A percentile compares a stretch with the other conserved stretches of the same genome.
Conservation (phyloP, 2,329 filamentous ascomycete genomes). For the Fusarium kyushuense region DNA sequence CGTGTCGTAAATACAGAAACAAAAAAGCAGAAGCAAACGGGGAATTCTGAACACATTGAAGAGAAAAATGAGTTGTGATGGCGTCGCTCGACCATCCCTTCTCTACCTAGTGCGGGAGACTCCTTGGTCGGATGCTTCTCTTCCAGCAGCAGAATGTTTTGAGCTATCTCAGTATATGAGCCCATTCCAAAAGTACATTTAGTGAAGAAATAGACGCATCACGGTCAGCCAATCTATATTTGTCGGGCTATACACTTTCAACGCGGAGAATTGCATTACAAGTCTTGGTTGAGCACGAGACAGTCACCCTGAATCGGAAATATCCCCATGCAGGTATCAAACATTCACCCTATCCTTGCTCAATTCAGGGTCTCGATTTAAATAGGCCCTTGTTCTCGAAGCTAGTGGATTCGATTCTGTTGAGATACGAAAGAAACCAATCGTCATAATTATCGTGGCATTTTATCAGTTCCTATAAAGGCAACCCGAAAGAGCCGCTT, state of each 20-base stretch:
- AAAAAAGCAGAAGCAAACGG: no score
- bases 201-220: background rate
- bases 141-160: background rate
- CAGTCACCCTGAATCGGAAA: slow-evolving; percentile 1
- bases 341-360: slow-evolving; percentile 2
- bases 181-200: background rate
- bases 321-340: slow-evolving; percentile 4
- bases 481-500: slow-evolving; percentile 27
- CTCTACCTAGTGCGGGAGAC: background rate
- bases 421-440: slow-evolving; percentile 29
- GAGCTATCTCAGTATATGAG: background rate
- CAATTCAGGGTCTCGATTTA: slow-evolving; percentile 34
- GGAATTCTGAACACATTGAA: background rate
- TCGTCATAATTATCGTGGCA: slow-evolving; percentile 12
- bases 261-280: background rate
- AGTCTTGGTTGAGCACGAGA: slow-evolving; percentile 6
- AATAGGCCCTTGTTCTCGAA: slow-evolving; percentile 18
- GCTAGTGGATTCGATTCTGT: slow-evolving; percentile 29
- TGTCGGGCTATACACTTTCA: background rate
- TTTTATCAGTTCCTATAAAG: slow-evolving; percentile 15
- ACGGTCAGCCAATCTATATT: background rate
- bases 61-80: background rate
- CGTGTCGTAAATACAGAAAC: no score
- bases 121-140: no score
- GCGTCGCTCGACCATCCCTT: background rate